Conservation (phyloP, 139 green algal species). For the Tetradesmus obliquus region DNA sequence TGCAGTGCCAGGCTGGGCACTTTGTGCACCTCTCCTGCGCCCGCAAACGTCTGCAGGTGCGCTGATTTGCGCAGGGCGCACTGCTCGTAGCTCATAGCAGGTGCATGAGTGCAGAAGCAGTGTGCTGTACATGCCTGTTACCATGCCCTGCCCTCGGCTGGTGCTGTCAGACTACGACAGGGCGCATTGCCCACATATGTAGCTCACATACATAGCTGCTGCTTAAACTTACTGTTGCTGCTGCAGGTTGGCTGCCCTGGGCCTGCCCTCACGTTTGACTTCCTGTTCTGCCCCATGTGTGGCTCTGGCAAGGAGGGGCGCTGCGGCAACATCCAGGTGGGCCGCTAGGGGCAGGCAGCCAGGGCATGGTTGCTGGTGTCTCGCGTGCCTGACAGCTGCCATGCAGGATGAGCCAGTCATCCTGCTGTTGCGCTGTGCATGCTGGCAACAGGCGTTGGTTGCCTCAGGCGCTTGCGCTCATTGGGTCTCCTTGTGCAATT, state of each 20-base stretch:
- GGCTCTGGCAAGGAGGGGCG: slow-evolving; percentile 21
- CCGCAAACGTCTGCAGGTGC: background rate
- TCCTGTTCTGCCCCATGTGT: slow-evolving; percentile 58
- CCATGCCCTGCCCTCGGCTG: background rate
- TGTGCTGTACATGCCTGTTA: background rate
- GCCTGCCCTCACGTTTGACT: slow-evolving; percentile 45
- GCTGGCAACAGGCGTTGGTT: too few species aligned
- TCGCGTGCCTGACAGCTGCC: background rate
- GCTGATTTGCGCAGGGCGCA: background rate
- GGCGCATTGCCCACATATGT: background rate
- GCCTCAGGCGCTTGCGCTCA: too few species aligned
- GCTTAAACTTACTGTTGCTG: background rate
- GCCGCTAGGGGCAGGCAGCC: background rate
- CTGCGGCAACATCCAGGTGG: slow-evolving; percentile 41
- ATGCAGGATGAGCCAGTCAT: too few species aligned
- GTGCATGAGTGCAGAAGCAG: background rate
- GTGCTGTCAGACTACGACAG: background rate
- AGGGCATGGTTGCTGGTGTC: background rate
- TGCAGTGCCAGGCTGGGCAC: slow-evolving; percentile 16
- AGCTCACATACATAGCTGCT: background rate
- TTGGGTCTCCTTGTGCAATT: too few species aligned
- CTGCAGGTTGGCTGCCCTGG: slow-evolving; percentile 20
- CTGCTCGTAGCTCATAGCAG: background rate
- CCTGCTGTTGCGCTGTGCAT: too few species aligned
- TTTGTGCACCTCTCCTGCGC: slow-evolving; percentile 33